Evolutionary conservation across 768 basidiomycete genomes (phyloP).

Genomic region (Termitomyces sp.): DNA sequence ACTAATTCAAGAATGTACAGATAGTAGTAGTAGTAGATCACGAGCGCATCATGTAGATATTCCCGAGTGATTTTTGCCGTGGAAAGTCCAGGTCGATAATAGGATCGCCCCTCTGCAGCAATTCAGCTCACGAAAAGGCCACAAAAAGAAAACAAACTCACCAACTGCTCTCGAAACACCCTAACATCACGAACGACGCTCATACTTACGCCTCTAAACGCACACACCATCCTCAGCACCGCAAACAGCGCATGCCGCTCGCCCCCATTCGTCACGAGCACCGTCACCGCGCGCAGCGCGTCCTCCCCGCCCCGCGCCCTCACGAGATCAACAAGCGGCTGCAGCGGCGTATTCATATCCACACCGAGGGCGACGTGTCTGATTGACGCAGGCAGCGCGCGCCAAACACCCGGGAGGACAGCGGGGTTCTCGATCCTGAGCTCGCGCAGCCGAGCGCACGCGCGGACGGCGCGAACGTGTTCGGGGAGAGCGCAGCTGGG

Average conservation of each 20-base stretch:
- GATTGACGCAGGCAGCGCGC: constrained; percentile 40
- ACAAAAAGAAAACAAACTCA: constrained; percentile 24
- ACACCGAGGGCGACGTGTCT: constrained; percentile 58
- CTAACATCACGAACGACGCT: constrained; percentile 44
- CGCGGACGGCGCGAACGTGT: constrained; percentile 37
- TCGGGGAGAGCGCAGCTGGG: constrained; percentile 49
- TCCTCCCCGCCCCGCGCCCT: constrained; percentile 24
- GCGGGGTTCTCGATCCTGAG: constrained; percentile 53
- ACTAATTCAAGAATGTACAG: no score
- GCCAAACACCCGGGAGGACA: constrained; percentile 38
- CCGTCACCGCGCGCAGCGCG: constrained; percentile 39
- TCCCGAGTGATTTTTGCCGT: constrained; percentile 15
- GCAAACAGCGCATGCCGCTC: constrained; percentile 43
- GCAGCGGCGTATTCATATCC: constrained; percentile 48
- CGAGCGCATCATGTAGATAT: constrained; percentile 12
- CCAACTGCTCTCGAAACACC: constrained; percentile 45
- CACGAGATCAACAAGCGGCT: constrained; percentile 49
- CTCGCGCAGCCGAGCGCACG: constrained; percentile 45
- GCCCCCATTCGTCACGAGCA: constrained; percentile 51
- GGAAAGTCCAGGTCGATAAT: constrained; percentile 9
- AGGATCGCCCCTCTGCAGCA: constrained; percentile 15
- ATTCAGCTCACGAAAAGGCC: no score
- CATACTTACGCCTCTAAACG: constrained; percentile 52
- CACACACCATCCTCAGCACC: constrained; percentile 59
- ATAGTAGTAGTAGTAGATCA: neutral